Base-by-base conservation (phyloP, 768 basidiomycete species). In the Tulasnella sp. region DNA sequence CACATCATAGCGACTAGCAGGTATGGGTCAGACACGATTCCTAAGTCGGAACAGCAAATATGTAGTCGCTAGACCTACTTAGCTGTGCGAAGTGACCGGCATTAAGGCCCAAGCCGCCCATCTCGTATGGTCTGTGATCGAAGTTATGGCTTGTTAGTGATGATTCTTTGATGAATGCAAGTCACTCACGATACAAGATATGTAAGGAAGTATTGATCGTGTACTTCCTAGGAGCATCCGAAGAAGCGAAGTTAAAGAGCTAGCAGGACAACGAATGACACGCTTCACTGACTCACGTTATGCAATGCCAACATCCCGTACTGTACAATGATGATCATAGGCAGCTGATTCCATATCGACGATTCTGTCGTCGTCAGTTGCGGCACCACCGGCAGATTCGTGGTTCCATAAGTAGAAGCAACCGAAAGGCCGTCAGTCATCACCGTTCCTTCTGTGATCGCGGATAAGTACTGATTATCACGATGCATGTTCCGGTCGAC, bases 11-110 rank as follows among this genome's bases (percentile, higher is more conserved):
- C 89, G 68, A 88, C 88, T 91, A 63, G 63, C 62, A 19, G 50
- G n/a, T 21, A 63, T 30, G 64, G 49, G 21, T 38, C 21, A 43
- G 5, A 24, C 11, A 30, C 8, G n/a, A n/a, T n/a, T n/a, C n/a
- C n/a, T 38, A 5, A 7, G 34, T 38, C 15, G 15, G 5, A 7
- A 38, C 34, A 7, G 15, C 15, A 38, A 38, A 38, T 5, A 7
- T 7, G 15, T 38, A 38, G 5, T 38, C 5, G 69, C n/a, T 9
- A 19, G 24, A 64, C 67, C 7, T 61, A 90, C 85, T 92, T 15
- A 97, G 78, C 68, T 91, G 83, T 1, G 93, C 90, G 71, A 93
- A 99, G 71, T 96, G 82, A 1, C 85, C 87, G 0, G 96, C 89
- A 66, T 85, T 86, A 55, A 99, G 75, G 60, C 90, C 92, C 63